A percentile compares a stretch with the other conserved stretches of the same genome.
Conservation (phyloP, 768 basidiomycete genomes). For the Tephrocybe sp. region DNA sequence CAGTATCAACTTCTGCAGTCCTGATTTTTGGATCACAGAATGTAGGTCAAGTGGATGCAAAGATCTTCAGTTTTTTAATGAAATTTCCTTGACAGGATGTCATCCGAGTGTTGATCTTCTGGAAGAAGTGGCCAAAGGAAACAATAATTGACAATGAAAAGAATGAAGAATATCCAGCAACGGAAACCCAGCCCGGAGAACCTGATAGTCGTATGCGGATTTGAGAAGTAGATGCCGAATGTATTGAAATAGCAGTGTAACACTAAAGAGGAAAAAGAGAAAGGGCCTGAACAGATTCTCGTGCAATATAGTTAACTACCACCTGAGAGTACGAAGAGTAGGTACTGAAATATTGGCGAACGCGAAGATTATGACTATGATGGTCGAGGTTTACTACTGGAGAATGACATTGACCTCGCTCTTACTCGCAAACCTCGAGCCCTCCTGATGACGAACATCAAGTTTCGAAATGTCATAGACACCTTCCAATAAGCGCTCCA, state of each 20-base stretch:
- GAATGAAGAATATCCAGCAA: neutral
- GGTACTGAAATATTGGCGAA: no score
- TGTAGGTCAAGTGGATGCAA: slow-evolving; percentile 5
- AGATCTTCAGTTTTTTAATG: neutral
- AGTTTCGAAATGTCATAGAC: slow-evolving; percentile 26
- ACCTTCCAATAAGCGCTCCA: slow-evolving; percentile 31
- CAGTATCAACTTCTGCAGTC: slow-evolving; percentile 24
- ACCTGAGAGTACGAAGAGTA: no score
- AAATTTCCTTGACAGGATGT: slow-evolving; percentile 6
- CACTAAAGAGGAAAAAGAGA: no score
- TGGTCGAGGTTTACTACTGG: neutral
- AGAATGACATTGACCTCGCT: neutral
- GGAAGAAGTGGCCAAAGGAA: slow-evolving; percentile 6
- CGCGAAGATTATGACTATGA: no score
- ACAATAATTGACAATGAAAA: neutral
- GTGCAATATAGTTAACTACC: no score
- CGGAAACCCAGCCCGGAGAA: no score
- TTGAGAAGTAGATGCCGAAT: no score
- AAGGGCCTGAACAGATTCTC: no score
- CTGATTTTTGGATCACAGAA: slow-evolving; percentile 23
- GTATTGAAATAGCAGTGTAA: no score
- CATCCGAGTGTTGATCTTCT: slow-evolving; percentile 13
- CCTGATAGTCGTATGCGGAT: no score
- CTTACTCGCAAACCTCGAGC: neutral
- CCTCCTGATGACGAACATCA: slow-evolving; percentile 14